These are phyloP conservation scores for Silene noctiflora DNA, from an alignment of 179 eudicot genomes.

Conservation along the genomic window DNA sequence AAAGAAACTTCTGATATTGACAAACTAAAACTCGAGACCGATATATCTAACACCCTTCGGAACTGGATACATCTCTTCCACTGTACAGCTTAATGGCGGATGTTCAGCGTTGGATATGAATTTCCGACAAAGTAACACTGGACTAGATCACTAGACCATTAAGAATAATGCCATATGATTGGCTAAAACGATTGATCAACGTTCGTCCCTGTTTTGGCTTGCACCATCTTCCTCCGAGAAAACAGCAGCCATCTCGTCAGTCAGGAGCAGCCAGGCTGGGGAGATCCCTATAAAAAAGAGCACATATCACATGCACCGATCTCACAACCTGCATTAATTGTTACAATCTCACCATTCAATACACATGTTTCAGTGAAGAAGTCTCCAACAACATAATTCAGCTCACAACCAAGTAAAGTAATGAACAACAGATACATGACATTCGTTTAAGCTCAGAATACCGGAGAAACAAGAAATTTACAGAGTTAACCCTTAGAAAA, in stretches of 20 bases:
- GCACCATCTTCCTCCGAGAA: background rate
- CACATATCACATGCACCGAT: slow-evolving; percentile 10
- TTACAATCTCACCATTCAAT: background rate
- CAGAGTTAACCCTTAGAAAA: background rate
- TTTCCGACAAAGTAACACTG: too few species aligned
- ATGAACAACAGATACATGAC: background rate
- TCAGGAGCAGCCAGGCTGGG: background rate
- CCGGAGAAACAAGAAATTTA: background rate
- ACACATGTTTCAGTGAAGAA: background rate
- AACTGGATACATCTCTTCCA: background rate
- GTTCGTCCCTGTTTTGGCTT: background rate
- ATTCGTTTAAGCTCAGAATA: background rate
- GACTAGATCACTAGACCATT: background rate
- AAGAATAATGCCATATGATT: background rate
- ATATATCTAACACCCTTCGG: background rate
- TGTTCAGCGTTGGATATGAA: background rate
- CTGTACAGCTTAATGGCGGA: background rate
- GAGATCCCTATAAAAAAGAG: slow-evolving; percentile 6
- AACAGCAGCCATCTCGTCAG: slow-evolving; percentile 1
- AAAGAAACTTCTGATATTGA: background rate
- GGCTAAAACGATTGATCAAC: background rate
- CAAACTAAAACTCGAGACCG: background rate
- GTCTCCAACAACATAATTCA: background rate
- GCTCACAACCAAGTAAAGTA: background rate
- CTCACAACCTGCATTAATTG: background rate